Evolutionary conservation across 2,329 filamentous ascomycete genomes (phyloP).

Genomic region (Pseudogymnoascus sp.): DNA sequence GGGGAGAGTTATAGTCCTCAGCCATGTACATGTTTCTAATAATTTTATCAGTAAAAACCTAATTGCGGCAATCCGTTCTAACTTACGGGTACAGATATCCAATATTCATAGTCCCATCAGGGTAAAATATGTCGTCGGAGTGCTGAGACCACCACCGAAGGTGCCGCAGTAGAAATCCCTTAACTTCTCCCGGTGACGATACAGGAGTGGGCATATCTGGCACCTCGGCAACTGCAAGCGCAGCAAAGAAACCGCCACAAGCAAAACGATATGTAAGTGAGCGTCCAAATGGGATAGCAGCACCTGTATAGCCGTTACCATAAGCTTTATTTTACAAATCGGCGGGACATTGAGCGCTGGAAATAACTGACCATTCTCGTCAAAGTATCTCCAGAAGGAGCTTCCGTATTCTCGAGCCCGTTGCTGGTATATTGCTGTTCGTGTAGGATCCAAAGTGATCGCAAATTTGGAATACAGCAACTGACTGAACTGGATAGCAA

Average conservation of each 20-base stretch:
- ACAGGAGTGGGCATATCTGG: slow-evolving; percentile 30
- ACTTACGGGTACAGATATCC: slow-evolving; percentile 30
- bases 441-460: slow-evolving; percentile 30
- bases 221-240: slow-evolving; percentile 35
- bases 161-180: slow-evolving; percentile 41
- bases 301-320: slow-evolving; percentile 28
- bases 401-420: slow-evolving; percentile 34
- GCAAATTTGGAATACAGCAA: slow-evolving; percentile 38
- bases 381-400: slow-evolving; percentile 41
- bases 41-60: not conserved
- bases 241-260: slow-evolving; percentile 40
- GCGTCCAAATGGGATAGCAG: slow-evolving; percentile 43
- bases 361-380: slow-evolving; percentile 30
- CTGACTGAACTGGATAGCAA: slow-evolving; percentile 44
- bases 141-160: slow-evolving; percentile 40
- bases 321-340: not conserved
- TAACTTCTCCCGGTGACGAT: slow-evolving; percentile 33
- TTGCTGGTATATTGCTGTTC: slow-evolving; percentile 31
- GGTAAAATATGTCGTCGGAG: slow-evolving; percentile 35
- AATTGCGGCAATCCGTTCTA: slow-evolving; percentile 9
- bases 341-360: not conserved
- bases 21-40: slow-evolving; percentile 42
- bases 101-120: slow-evolving; percentile 42
- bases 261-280: slow-evolving; percentile 44
- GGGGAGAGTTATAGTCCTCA: slow-evolving; percentile 49